Conservation (phyloP, 306 rosid species). For the Trifolium repens region DNA sequence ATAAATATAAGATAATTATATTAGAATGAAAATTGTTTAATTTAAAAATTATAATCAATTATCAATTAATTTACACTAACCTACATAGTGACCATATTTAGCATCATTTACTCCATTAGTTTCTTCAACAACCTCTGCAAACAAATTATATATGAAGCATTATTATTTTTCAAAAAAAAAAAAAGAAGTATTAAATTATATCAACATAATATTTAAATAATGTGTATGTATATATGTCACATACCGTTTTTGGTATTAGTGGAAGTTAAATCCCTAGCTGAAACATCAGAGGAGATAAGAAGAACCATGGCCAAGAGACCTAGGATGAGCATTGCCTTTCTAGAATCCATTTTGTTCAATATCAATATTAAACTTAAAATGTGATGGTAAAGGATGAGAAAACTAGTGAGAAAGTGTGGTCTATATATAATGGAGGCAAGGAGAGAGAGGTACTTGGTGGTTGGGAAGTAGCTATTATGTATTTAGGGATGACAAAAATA, state of each 20-base stretch:
- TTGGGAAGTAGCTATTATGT: background rate
- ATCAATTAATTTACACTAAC: too few relatives aligned
- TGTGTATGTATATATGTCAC: too few relatives aligned
- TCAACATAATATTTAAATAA: too few relatives aligned
- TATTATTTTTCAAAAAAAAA: too few relatives aligned
- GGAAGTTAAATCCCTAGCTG: conserved; percentile 40
- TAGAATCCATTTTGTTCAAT: conserved; percentile 52
- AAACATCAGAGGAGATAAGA: conserved; percentile 35
- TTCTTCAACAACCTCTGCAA: background rate
- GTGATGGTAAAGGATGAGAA: conserved; percentile 21
- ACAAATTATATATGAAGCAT: too few relatives aligned
- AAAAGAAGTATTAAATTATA: too few relatives aligned
- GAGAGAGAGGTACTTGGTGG: background rate
- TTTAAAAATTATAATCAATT: too few relatives aligned
- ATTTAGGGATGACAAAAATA: too few relatives aligned
- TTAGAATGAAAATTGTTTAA: too few relatives aligned
- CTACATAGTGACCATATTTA: background rate
- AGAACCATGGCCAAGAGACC: conserved; percentile 50
- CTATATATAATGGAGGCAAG: conserved; percentile 34
- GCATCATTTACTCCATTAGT: background rate
- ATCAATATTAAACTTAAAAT: background rate
- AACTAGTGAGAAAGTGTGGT: background rate
- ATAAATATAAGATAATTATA: too few relatives aligned
- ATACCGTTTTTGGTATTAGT: too few relatives aligned
- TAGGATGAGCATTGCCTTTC: conserved; percentile 35